Evolutionary conservation across 108 stramenopile genomes (phyloP).

Genomic region (Fragilaria crotonensis): DNA sequence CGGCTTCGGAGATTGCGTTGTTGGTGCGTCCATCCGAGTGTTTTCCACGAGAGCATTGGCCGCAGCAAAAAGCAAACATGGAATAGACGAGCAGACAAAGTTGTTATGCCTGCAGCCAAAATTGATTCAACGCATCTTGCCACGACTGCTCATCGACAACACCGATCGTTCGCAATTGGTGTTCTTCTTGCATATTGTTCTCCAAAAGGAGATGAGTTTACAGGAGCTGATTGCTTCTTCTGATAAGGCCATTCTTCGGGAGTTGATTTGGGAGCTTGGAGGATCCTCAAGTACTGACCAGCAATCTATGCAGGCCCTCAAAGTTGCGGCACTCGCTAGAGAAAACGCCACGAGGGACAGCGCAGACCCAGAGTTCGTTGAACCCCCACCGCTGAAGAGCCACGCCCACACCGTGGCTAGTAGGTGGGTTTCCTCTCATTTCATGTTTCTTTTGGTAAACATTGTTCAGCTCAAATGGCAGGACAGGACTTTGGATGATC

Average conservation of each 20-base stretch:
- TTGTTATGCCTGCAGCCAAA: constrained; percentile 37
- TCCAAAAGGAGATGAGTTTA: constrained; percentile 30
- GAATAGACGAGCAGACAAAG: constrained; percentile 37
- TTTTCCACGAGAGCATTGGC: background rate
- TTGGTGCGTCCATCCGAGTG: background rate
- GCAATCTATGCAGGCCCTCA: constrained; percentile 27
- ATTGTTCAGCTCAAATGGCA: constrained; percentile 58
- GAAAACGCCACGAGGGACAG: constrained; percentile 8
- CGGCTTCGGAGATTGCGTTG: background rate
- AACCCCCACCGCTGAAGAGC: background rate
- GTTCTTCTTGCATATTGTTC: constrained; percentile 47
- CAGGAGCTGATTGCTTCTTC: constrained; percentile 22
- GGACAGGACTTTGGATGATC: constrained; percentile 28
- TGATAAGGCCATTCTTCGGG: constrained; percentile 51
- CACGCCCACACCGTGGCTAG: constrained; percentile 15
- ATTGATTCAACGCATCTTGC: constrained; percentile 47
- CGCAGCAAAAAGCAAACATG: background rate
- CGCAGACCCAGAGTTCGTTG: constrained; percentile 14
- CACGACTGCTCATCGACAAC: constrained; percentile 38
- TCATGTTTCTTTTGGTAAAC: constrained; percentile 76
- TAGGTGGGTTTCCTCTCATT: constrained; percentile 62
- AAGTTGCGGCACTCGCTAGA: constrained; percentile 12
- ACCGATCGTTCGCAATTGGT: constrained; percentile 29
- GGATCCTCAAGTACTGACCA: constrained; percentile 22
- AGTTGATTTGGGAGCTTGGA: constrained; percentile 58